Base-by-base conservation (phyloP, 164 flowering plant genomes). In the Stephania yunnanensis region DNA sequence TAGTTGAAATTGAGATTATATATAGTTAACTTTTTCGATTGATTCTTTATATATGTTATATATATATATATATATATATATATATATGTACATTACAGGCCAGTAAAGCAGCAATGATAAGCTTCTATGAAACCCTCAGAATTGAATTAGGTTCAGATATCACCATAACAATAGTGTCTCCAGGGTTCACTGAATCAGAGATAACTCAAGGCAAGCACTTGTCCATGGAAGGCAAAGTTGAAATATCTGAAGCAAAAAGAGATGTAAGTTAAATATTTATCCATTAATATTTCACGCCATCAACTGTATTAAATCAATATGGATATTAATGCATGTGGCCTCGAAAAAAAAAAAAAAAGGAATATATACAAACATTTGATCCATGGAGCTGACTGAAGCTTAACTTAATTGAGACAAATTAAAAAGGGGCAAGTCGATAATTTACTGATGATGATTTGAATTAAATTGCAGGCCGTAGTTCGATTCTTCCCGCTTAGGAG, bases 21-120 rank as follows among this genome's bases (percentile, higher is more conserved):
- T 36, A 36, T 36, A 36, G 42, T 4, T 36, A 36, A 36, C 42
- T 36, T 36, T 36, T 36, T 36, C 42, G 4, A 36, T 36, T 36
- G 42, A 36, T 36, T 36, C 42, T 2, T 2, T 55, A 11, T 55
- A 15, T 4, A 1, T 55, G 25, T 25, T 25, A 25, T 25, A 25
- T 25, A 25, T 19, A 12, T 55, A 25, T 19, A 12, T 55, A 25
- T 19, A 12, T 55, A 25, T 19, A 12, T 55, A n/a, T 25, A 25
- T 25, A 25, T 25, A 25, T 19, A 12, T 55, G 64, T 45, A 74
- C 52, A 8, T 48, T 65, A n/a, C 82, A 91, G 95, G 95, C 91
- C 64, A 89, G 87, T 76, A 92, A 92, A 78, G 95, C 93, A 10
- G 97, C 93, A 19, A 2, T 81, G 45, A 22, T 75, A 31, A 75